Evolutionary conservation across 441 rosid species (phyloP), one percentile per base, ranked within the genome.

Genomic region (Aleurites moluccanus): DNA sequence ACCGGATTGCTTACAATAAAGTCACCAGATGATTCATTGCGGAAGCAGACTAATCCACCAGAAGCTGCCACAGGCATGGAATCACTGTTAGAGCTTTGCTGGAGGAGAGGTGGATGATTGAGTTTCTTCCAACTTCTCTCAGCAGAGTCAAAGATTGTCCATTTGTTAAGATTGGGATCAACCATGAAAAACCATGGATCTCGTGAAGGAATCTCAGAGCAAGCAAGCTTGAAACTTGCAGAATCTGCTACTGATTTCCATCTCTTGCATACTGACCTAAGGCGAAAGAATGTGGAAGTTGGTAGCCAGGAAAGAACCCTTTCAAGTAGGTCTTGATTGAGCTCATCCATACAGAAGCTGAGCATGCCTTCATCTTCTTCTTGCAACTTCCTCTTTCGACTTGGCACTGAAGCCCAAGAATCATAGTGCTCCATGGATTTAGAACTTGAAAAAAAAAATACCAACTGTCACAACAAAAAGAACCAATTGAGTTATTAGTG

Each of bases 171-270:
- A 15, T 75, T 59, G 63, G 85, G 77, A 70, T 77, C 79, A 0
- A 89, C 89, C 97, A 93, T 92, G 86, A 86, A 85, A 84, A 90
- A 93, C 91, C 96, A 93, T 30, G 98, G 96, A 55, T 87, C 97
- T 74, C 97, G 80, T 44, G 83, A 67, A 72, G 85, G 91, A 80
- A 93, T 67, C 49, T 81, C 83, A 2, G 93, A 86, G 85, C 98
- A 93, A 47, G 98, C 93, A 27, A 87, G 85, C 79, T 83, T 89
- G 86, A 93, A 93, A 79, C 94, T 88, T 56, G 83, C 67, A 4
- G 98, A 93, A 73, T 78, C 57, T 59, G 88, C 75, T 52, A 78
- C 83, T 11, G 90, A 85, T 79, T 86, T 90, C 97, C 97, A 94
- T 80, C 98, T 83, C 88, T 89, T 92, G 96, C 92, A 89, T 69